These are phyloP conservation scores for Niebla homalea DNA, from an alignment of 495 filamentous ascomycete species.

Conservation along the genomic window DNA sequence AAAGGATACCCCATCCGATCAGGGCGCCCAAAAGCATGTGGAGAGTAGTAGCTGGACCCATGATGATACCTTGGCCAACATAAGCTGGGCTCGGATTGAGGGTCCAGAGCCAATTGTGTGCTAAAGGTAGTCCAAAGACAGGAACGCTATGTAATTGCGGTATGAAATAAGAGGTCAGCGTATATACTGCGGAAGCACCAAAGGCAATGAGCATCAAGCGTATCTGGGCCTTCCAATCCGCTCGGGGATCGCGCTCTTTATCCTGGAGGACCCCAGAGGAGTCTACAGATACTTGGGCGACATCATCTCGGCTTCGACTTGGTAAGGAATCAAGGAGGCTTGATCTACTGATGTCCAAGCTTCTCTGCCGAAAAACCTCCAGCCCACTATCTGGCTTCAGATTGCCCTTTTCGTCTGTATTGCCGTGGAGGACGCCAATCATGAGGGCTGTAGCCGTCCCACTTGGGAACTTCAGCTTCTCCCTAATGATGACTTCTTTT, in stretches of 20 bases:
- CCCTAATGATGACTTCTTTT: conserved; percentile 79
- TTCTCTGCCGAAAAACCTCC: conserved; percentile 16
- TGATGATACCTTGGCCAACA: conserved; percentile 67
- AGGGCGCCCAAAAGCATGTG: conserved; percentile 92
- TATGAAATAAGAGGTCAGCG: conserved; percentile 83
- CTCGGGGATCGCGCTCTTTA: conserved; percentile 24
- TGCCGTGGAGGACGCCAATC: conserved; percentile 76
- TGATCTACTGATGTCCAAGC: conserved; percentile 13
- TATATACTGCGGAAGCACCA: conserved; percentile 44
- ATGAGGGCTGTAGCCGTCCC: conserved; percentile 91
- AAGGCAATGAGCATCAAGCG: conserved; percentile 47
- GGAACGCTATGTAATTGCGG: conserved; percentile 75
- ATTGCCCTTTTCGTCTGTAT: conserved; percentile 20
- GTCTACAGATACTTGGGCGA: background rate
- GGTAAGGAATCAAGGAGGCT: conserved; percentile 3
- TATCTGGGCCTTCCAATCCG: conserved; percentile 52
- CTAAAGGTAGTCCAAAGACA: conserved; percentile 63
- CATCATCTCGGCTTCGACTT: conserved; percentile 5
- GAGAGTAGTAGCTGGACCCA: conserved; percentile 78
- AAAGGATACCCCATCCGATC: conserved; percentile 83
- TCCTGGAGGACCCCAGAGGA: conserved; percentile 13
- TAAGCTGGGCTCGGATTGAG: conserved; percentile 93
- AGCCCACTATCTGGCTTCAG: conserved; percentile 18
- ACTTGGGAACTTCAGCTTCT: conserved; percentile 85
- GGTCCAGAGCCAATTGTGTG: conserved; percentile 81